Conservation (phyloP, 805 yeast species). For the Lipomyces lipofer region DNA sequence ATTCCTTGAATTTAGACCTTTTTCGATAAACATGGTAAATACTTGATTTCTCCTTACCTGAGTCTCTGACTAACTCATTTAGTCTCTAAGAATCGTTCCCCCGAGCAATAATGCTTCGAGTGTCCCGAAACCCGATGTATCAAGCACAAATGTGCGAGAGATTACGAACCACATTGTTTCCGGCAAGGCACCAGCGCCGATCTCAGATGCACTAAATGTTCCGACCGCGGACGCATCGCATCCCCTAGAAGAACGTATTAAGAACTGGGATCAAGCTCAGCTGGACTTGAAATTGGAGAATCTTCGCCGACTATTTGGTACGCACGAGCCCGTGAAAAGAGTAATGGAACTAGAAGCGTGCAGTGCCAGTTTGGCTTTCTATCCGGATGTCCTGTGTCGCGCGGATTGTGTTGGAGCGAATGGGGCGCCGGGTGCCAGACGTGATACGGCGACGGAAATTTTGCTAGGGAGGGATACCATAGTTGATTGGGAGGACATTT, state of each 20-base stretch:
- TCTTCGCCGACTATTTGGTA: slow-evolving; percentile 81
- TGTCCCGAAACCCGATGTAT: slow-evolving; percentile 19
- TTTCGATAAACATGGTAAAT: too few species aligned
- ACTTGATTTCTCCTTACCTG: not conserved
- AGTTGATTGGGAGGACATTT: slow-evolving; percentile 93
- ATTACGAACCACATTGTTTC: slow-evolving; percentile 18
- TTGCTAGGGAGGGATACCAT: slow-evolving; percentile 72
- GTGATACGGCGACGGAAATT: slow-evolving; percentile 71
- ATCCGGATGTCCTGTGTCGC: slow-evolving; percentile 29
- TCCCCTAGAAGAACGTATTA: slow-evolving; percentile 76
- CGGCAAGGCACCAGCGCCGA: slow-evolving; percentile 22
- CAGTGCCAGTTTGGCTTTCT: slow-evolving; percentile 16
- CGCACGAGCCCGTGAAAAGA: slow-evolving; percentile 90
- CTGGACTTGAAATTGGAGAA: slow-evolving; percentile 68
- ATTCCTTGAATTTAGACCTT: too few species aligned
- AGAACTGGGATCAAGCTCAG: slow-evolving; percentile 79
- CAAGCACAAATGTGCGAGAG: slow-evolving; percentile 13
- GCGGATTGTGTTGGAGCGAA: slow-evolving; percentile 39
- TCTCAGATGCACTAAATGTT: slow-evolving; percentile 46
- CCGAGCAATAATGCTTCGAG: slow-evolving; percentile 10
- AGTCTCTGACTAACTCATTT: not conserved
- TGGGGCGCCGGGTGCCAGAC: slow-evolving; percentile 50
- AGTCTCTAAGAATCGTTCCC: slow-evolving; percentile 25
- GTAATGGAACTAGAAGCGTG: slow-evolving; percentile 77
- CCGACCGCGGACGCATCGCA: slow-evolving; percentile 64